phyloP scores from a whole-genome alignment of 169 alveolate genomes.

The Plasmodium knowlesi region DNA sequence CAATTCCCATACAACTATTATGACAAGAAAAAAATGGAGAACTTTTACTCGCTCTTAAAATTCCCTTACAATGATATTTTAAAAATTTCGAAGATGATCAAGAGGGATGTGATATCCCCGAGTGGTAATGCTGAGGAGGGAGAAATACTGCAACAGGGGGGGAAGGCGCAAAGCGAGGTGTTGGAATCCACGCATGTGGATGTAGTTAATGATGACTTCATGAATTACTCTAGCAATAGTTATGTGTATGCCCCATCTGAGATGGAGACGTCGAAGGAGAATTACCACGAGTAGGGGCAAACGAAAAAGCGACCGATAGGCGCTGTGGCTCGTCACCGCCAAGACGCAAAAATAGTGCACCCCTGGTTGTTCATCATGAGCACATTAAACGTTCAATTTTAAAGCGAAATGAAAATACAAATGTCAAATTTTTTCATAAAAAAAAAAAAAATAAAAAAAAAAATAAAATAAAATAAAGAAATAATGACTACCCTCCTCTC shows the following conservation, averaged over 20 bases:
- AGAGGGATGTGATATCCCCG: background rate
- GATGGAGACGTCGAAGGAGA: constrained; percentile 74
- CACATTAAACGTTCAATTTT: background rate
- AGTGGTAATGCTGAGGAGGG: background rate
- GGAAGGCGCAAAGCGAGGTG: background rate
- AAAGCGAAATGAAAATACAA: background rate
- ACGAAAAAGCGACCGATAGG: background rate
- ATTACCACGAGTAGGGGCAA: constrained; percentile 3
- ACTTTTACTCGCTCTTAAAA: constrained; percentile 51
- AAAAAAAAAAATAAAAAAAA: background rate
- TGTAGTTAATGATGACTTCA: background rate
- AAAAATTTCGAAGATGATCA: constrained; percentile 45
- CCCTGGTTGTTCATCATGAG: background rate
- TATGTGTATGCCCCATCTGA: constrained; percentile 71
- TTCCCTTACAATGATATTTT: constrained; percentile 66
- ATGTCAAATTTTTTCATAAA: background rate
- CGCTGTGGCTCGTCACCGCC: background rate
- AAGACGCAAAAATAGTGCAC: background rate
- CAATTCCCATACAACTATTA: constrained; percentile 63
- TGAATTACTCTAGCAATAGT: constrained; percentile 15
- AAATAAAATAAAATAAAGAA: too few relatives aligned
- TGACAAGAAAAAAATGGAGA: constrained; percentile 66
- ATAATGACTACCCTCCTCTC: background rate
- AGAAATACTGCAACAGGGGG: background rate
- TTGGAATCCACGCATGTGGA: background rate